Percentiles rank a stretch among this genome's conserved stretches.
Evolutionary conservation across 2,329 filamentous ascomycete species (phyloP).

Genomic region (Hypoxylon sp.): DNA sequence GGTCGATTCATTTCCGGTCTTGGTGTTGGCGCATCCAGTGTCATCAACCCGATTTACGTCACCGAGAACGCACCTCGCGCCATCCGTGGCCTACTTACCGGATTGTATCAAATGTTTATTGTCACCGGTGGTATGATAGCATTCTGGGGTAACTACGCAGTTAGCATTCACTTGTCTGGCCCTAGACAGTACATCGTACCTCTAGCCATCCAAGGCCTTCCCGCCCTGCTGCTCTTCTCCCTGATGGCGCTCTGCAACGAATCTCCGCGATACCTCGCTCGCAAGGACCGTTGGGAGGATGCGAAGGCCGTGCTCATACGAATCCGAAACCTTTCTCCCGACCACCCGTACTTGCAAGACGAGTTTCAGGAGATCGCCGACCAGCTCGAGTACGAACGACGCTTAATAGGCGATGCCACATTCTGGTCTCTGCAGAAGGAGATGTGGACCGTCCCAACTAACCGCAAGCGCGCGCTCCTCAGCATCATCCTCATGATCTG

Average conservation of each 20-base stretch:
- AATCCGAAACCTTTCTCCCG: slow-evolving; percentile 68
- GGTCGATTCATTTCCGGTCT: slow-evolving; percentile 69
- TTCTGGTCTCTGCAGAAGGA: slow-evolving; percentile 73
- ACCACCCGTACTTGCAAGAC: slow-evolving; percentile 69
- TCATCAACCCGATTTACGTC: slow-evolving; percentile 62
- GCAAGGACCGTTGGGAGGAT: slow-evolving; percentile 75
- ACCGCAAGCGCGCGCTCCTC: slow-evolving; percentile 75
- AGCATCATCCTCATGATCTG: slow-evolving; percentile 74
- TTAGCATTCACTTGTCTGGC: slow-evolving; percentile 56
- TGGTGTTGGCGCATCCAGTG: slow-evolving; percentile 61
- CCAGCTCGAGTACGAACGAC: slow-evolving; percentile 74
- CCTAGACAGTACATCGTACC: slow-evolving; percentile 68
- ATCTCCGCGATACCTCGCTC: slow-evolving; percentile 75
- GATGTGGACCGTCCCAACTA: slow-evolving; percentile 72
- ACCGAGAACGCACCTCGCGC: slow-evolving; percentile 62
- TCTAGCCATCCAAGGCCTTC: slow-evolving; percentile 74
- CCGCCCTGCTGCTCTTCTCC: slow-evolving; percentile 70
- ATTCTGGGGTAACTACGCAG: slow-evolving; percentile 68
- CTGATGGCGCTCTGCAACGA: slow-evolving; percentile 76
- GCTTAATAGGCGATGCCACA: slow-evolving; percentile 67
- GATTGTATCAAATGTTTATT: slow-evolving; percentile 64
- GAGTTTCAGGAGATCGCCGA: slow-evolving; percentile 73
- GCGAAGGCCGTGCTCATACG: slow-evolving; percentile 67
- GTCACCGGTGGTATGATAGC: slow-evolving; percentile 61
- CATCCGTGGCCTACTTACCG: slow-evolving; percentile 61